Conservation (phyloP, 2,329 filamentous ascomycete genomes). For the Neopestalotiopsis clavispora region DNA sequence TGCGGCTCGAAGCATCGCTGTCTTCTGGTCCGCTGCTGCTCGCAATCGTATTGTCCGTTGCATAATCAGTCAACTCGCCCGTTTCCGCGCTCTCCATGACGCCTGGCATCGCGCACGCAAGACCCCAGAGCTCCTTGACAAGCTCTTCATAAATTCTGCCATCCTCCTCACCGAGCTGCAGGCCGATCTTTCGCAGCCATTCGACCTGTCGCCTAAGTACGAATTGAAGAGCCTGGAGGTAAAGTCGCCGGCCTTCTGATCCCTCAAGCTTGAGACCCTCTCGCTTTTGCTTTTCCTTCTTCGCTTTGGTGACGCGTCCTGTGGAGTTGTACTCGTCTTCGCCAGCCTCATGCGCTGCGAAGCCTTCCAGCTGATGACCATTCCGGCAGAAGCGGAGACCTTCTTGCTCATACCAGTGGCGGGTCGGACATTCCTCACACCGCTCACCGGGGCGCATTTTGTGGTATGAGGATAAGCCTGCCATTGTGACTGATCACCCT, state of each 20-base stretch:
- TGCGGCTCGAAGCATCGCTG: conserved; percentile 32
- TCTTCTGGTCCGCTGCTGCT: conserved; percentile 46
- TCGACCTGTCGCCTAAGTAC: conserved; percentile 81
- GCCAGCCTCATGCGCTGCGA: conserved; percentile 59
- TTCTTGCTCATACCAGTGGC: conserved; percentile 74
- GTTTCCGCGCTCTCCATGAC: conserved; percentile 39
- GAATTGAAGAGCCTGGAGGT: conserved; percentile 83
- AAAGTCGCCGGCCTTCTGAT: conserved; percentile 74
- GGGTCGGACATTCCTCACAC: conserved; percentile 71
- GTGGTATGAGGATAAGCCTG: conserved; percentile 47
- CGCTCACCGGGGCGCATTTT: conserved; percentile 58
- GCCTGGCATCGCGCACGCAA: conserved; percentile 62
- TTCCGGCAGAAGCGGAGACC: conserved; percentile 80
- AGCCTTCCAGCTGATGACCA: conserved; percentile 77
- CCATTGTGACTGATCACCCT: conserved; percentile 35
- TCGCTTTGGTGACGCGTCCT: conserved; percentile 59
- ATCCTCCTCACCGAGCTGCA: conserved; percentile 69
- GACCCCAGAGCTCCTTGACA: conserved; percentile 83
- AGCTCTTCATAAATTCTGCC: conserved; percentile 76
- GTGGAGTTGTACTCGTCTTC: conserved; percentile 71
- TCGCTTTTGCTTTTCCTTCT: conserved; percentile 61
- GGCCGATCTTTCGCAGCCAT: conserved; percentile 73
- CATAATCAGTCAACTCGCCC: conserved; percentile 26
- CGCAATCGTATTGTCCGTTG: conserved; percentile 25
- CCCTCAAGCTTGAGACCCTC: conserved; percentile 65